Percentiles rank a stretch among this genome's conserved stretches.
Conservation (phyloP, 2,329 filamentous ascomycete genomes). For the Trichoderma aggressivum region DNA sequence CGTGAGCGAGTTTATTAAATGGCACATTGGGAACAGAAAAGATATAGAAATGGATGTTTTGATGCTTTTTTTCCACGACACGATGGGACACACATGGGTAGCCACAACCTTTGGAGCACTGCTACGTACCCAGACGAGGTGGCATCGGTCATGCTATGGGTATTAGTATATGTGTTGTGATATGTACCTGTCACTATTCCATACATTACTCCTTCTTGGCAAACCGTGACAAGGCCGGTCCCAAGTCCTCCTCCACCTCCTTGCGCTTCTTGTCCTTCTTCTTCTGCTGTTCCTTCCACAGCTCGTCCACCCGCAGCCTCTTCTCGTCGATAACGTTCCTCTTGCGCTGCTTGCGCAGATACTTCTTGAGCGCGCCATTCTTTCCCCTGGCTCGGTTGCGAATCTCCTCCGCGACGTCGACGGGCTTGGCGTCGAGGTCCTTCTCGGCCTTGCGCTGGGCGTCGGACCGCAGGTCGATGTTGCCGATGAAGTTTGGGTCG, state of each 20-base stretch:
- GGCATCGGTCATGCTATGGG: conserved; percentile 12
- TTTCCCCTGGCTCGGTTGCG: conserved; percentile 80
- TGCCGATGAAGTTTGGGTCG: conserved; percentile 88
- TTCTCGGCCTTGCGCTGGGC: conserved; percentile 73
- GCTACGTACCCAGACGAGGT: neutral
- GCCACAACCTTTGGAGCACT: neutral
- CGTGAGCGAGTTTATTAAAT: neutral
- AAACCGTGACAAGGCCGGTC: conserved; percentile 83
- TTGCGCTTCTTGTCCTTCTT: conserved; percentile 60
- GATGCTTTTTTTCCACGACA: neutral
- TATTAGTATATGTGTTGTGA: conserved; percentile 21
- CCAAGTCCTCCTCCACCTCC: conserved; percentile 69
- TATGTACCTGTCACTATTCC: neutral
- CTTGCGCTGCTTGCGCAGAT: conserved; percentile 84
- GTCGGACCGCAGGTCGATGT: conserved; percentile 76
- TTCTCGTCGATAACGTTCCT: conserved; percentile 97
- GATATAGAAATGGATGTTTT: neutral
- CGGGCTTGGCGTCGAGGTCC: conserved; percentile 69
- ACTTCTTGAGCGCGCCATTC: conserved; percentile 84
- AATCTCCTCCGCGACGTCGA: conserved; percentile 57
- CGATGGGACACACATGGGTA: neutral
- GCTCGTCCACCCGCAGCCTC: conserved; percentile 78
- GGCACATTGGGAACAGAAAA: conserved; percentile 1
- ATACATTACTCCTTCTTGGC: conserved; percentile 60
- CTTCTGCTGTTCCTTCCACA: conserved; percentile 69